A percentile compares a stretch with the other conserved stretches of the same genome.
Evolutionary conservation across 306 rosid species (phyloP).

Genomic region (Vigna trinervia): DNA sequence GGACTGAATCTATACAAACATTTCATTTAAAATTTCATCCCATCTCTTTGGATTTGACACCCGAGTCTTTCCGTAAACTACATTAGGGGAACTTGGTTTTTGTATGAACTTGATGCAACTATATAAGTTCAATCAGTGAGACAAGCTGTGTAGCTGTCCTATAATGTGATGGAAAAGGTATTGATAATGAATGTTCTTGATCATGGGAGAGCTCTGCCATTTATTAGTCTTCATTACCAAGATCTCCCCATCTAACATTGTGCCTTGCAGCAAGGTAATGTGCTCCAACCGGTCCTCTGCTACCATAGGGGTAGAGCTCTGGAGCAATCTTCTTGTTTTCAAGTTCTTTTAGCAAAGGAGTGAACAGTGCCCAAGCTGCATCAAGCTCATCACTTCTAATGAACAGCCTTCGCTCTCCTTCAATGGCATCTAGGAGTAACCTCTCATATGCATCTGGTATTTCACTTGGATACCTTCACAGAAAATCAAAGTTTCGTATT

Average conservation of each 20-base stretch:
- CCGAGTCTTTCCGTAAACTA: too few relatives aligned
- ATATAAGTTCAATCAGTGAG: too few relatives aligned
- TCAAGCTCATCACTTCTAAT: slow-evolving; percentile 97
- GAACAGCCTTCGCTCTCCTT: slow-evolving; percentile 91
- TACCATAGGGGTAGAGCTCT: slow-evolving; percentile 93
- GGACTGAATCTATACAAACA: too few relatives aligned
- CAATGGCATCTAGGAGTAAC: slow-evolving; percentile 88
- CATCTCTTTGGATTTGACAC: too few relatives aligned
- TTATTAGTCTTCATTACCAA: slow-evolving; percentile 58
- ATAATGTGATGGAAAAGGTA: neutral
- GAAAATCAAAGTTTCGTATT: slow-evolving; percentile 30
- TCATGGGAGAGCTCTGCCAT: slow-evolving; percentile 23
- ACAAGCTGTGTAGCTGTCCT: neutral
- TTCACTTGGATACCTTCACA: slow-evolving; percentile 81
- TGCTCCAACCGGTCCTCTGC: slow-evolving; percentile 96
- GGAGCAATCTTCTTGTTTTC: slow-evolving; percentile 86
- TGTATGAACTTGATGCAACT: too few relatives aligned
- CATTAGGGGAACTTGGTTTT: too few relatives aligned
- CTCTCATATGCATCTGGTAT: slow-evolving; percentile 98
- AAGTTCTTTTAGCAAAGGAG: slow-evolving; percentile 88
- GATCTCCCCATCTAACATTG: slow-evolving; percentile 94
- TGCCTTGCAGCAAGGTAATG: slow-evolving; percentile 93
- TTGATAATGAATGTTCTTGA: slow-evolving; percentile 19
- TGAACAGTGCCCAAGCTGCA: slow-evolving; percentile 94
- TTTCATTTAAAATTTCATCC: too few relatives aligned